Evolutionary conservation across 352 stramenopile genomes (phyloP).

Genomic region (Phytophthora crassamura): DNA sequence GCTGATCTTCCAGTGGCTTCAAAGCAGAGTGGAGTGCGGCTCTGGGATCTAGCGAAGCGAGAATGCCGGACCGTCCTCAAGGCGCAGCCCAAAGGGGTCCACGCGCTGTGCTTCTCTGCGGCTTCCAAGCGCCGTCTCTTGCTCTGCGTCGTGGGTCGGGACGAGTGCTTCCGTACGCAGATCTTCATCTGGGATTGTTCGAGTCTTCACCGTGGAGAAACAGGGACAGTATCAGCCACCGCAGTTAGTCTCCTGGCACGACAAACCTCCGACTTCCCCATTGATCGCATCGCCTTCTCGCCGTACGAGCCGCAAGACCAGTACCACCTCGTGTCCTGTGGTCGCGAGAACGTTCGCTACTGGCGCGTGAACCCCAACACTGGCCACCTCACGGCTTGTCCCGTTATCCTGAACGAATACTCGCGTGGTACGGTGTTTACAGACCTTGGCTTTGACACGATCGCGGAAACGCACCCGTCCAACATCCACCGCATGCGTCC

Average conservation of each 20-base stretch:
- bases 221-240: not conserved
- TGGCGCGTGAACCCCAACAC: constrained; percentile 73
- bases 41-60: constrained; percentile 59
- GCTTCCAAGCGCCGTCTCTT: constrained; percentile 29
- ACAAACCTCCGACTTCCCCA: constrained; percentile 89
- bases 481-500: constrained; percentile 62
- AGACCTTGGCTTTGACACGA: constrained; percentile 83
- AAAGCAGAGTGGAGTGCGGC: constrained; percentile 41
- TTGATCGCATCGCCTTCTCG: constrained; percentile 79
- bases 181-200: constrained; percentile 82
- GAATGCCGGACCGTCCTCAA: constrained; percentile 63
- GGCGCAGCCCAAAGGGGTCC: constrained; percentile 51
- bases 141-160: constrained; percentile 66
- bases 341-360: constrained; percentile 93
- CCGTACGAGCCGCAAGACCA: constrained; percentile 70
- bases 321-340: constrained; percentile 87
- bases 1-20: constrained; percentile 43
- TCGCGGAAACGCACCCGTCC: constrained; percentile 62
- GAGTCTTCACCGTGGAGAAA: constrained; percentile 15
- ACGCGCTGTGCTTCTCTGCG: constrained; percentile 58
- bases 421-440: constrained; percentile 87
- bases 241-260: constrained; percentile 61
- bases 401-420: constrained; percentile 91
- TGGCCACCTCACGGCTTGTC: constrained; percentile 74
- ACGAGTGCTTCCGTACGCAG: constrained; percentile 73